Conservation (phyloP, 2,329 filamentous ascomycete species). For the Septoria linicola region DNA sequence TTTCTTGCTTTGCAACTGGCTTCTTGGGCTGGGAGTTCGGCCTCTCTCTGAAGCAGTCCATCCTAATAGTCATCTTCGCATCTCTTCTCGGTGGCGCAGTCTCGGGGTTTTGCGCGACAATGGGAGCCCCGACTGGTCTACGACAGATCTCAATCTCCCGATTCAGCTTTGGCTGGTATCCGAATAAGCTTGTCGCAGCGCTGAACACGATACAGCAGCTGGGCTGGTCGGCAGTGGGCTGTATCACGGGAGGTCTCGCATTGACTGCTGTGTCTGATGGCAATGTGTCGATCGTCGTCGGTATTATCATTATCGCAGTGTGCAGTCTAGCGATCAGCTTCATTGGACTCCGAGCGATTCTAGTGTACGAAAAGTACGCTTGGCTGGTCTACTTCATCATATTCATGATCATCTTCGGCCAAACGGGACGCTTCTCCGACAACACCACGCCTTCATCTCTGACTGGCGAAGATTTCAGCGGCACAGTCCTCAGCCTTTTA, state of each 20-base stretch:
- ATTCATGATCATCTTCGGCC: slow-evolving; percentile 50
- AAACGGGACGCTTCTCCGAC: slow-evolving; percentile 48
- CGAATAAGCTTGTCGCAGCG: slow-evolving; percentile 49
- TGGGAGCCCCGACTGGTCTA: slow-evolving; percentile 40
- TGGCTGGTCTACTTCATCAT: slow-evolving; percentile 51
- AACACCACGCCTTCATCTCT: slow-evolving; percentile 35
- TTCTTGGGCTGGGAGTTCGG: slow-evolving; percentile 52
- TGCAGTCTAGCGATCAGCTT: slow-evolving; percentile 42
- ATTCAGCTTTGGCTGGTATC: slow-evolving; percentile 54
- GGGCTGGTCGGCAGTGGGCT: slow-evolving; percentile 45
- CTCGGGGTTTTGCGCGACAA: slow-evolving; percentile 37
- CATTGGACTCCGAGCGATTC: slow-evolving; percentile 46
- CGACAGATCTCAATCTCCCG: slow-evolving; percentile 47
- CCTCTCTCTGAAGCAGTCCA: slow-evolving; percentile 45
- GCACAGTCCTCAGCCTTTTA: slow-evolving; percentile 33
- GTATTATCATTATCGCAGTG: slow-evolving; percentile 46
- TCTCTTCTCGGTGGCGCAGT: slow-evolving; percentile 37
- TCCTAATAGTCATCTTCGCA: slow-evolving; percentile 35
- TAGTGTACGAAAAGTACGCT: slow-evolving; percentile 51
- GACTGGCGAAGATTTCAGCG: slow-evolving; percentile 34
- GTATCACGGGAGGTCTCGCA: slow-evolving; percentile 46
- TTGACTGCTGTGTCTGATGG: slow-evolving; percentile 46
- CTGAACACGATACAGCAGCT: slow-evolving; percentile 51
- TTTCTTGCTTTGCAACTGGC: slow-evolving; percentile 41
- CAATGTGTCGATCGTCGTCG: slow-evolving; percentile 45